Conservation (phyloP, 257 asterid species). For the Petunia secreta region DNA sequence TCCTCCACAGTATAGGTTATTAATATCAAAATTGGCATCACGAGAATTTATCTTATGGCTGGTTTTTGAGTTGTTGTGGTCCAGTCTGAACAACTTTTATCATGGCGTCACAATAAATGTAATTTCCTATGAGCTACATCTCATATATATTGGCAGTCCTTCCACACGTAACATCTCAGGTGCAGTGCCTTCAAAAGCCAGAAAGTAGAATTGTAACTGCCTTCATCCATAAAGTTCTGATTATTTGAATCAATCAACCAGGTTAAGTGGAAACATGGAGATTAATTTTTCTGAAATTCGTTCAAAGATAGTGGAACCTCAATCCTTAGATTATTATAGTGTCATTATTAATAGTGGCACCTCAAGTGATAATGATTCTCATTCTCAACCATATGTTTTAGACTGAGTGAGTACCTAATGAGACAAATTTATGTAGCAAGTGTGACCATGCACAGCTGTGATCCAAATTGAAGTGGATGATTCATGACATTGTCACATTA, state of each 20-base stretch:
- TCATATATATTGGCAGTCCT: neutral
- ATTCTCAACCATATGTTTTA: conserved; percentile 18
- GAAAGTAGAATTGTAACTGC: neutral
- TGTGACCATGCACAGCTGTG: conserved; percentile 2
- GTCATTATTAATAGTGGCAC: neutral
- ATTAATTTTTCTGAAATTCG: neutral
- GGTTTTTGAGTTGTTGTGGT: conserved; percentile 12
- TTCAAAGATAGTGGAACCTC: neutral
- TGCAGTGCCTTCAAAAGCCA: neutral
- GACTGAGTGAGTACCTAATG: conserved; percentile 7
- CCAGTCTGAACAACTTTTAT: conserved; percentile 14
- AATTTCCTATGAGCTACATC: conserved; percentile 17
- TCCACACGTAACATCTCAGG: conserved; percentile 11
- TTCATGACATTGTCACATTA: conserved; percentile 22
- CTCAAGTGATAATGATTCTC: conserved; percentile 9
- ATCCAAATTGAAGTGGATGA: conserved; percentile 3
- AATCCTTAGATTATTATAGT: conserved; percentile 3
- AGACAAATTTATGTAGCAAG: neutral
- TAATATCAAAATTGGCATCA: conserved; percentile 7
- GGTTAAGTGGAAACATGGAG: neutral
- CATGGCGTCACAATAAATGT: neutral
- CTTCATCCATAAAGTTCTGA: conserved; percentile 13
- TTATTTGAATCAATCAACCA: conserved; percentile 10
- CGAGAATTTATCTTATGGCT: neutral
- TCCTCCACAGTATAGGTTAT: neutral